phyloP scores from a whole-genome alignment of 2,329 filamentous ascomycete genomes.

The Aspergillus terreus region DNA sequence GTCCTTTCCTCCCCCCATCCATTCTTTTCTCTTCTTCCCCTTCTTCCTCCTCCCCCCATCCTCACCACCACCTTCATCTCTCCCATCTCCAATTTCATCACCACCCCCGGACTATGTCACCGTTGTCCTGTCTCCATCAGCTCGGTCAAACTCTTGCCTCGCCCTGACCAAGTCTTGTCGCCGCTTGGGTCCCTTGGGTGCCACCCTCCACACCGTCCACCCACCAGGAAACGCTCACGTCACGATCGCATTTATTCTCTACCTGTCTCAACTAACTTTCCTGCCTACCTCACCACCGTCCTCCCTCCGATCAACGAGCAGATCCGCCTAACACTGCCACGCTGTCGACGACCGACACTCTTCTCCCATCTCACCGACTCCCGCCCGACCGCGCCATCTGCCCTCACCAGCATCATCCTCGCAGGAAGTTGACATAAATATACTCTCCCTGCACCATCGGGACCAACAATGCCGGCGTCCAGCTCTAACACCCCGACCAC shows the following conservation, averaged over 20 bases:
- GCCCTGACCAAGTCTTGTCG: slow-evolving; percentile 29
- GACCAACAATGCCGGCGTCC: slow-evolving; percentile 20
- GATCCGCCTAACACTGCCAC: neutral
- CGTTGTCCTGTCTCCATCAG: slow-evolving; percentile 20
- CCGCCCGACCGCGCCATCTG: slow-evolving; percentile 1
- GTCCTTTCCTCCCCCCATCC: slow-evolving; percentile 14
- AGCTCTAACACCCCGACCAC: slow-evolving; percentile 24
- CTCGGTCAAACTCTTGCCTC: slow-evolving; percentile 28
- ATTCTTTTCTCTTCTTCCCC: slow-evolving; percentile 12
- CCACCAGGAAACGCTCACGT: slow-evolving; percentile 16
- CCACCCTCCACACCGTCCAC: slow-evolving; percentile 9
- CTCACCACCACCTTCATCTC: slow-evolving; percentile 7
- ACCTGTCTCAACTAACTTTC: slow-evolving; percentile 2
- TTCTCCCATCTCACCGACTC: slow-evolving; percentile 1
- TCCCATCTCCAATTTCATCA: slow-evolving; percentile 16
- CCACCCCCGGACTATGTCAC: slow-evolving; percentile 29
- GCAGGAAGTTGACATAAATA: neutral
- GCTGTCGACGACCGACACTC: too few species aligned
- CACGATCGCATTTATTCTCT: slow-evolving; percentile 15
- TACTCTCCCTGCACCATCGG: neutral
- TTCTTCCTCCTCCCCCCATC: slow-evolving; percentile 10
- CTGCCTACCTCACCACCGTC: neutral
- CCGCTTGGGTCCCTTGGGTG: slow-evolving; percentile 16
- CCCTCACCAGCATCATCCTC: neutral
- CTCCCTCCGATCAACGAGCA: neutral